Evolutionary conservation across 768 basidiomycete species (phyloP).

Genomic region (Amanita pseudoporphyria): DNA sequence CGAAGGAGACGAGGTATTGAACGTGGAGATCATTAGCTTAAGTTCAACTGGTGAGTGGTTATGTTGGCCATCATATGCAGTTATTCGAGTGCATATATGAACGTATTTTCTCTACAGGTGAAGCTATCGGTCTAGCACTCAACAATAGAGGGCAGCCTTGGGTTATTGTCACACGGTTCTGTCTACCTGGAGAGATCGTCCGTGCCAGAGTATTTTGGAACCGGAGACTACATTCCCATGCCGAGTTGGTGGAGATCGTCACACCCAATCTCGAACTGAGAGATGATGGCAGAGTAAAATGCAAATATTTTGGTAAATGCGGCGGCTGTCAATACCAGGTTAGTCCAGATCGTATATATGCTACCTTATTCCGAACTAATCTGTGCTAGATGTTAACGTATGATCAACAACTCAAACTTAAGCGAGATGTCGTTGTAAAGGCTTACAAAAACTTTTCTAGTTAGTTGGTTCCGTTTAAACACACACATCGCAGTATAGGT

Average conservation of each 20-base stretch:
- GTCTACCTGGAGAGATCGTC: constrained; percentile 76
- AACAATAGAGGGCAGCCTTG: constrained; percentile 43
- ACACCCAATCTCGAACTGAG: constrained; percentile 54
- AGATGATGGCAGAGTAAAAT: constrained; percentile 56
- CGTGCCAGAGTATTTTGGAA: constrained; percentile 64
- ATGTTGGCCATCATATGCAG: too few species aligned
- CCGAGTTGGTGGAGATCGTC: constrained; percentile 61
- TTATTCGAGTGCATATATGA: too few species aligned
- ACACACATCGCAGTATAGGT: constrained; percentile 4
- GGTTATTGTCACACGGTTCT: constrained; percentile 78
- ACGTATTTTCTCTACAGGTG: constrained; percentile 36
- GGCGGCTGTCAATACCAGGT: constrained; percentile 95
- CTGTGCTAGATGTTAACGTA: constrained; percentile 71
- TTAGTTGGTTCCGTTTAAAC: constrained; percentile 9
- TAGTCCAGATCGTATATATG: constrained; percentile 4
- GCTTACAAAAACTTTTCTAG: constrained; percentile 76
- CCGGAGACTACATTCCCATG: constrained; percentile 62
- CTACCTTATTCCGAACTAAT: neutral
- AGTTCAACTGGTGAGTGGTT: constrained; percentile 47
- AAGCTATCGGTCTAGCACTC: constrained; percentile 42
- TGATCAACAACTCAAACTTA: constrained; percentile 75
- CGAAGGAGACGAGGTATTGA: constrained; percentile 47
- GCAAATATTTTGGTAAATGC: constrained; percentile 84
- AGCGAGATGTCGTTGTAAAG: constrained; percentile 76
- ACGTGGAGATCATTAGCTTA: constrained; percentile 54